Percentiles rank a stretch among this genome's conserved stretches.
Evolutionary conservation across 176 grass and related monocot genomes (phyloP).

Genomic region (Oryza officinalis): DNA sequence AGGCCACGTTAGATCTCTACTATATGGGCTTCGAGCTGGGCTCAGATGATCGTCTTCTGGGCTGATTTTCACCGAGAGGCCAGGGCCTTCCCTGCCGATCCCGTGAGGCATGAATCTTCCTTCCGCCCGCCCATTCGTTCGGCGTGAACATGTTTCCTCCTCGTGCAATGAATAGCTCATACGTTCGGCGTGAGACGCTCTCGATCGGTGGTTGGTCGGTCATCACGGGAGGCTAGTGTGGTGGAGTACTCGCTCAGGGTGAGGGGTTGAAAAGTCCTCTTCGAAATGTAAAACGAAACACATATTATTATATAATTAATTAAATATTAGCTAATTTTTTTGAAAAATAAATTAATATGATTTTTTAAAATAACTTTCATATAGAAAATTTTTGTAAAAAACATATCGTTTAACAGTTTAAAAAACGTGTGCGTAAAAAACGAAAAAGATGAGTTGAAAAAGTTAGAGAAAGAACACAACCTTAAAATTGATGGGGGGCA

Average conservation of each 20-base stretch:
- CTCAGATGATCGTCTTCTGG: not conserved
- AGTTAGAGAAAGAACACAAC: no score
- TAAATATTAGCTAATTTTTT: no score
- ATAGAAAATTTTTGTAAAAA: no score
- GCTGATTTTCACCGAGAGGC: not conserved
- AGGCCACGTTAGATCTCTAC: not conserved
- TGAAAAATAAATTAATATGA: no score
- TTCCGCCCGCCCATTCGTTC: not conserved
- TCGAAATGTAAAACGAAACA: no score
- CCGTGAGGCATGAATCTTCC: not conserved
- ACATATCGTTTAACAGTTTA: no score
- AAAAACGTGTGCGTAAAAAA: no score
- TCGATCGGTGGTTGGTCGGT: not conserved
- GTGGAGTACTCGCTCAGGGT: not conserved
- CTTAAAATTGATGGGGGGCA: not conserved
- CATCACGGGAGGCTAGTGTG: not conserved
- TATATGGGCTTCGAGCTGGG: not conserved
- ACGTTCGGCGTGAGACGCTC: not conserved
- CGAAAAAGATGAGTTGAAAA: no score
- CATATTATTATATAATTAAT: no score
- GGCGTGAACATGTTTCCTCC: not conserved
- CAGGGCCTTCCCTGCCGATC: not conserved
- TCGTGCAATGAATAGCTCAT: not conserved
- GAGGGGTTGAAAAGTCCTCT: no score
- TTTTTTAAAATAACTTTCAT: no score